A percentile compares a stretch with the other conserved stretches of the same genome.
phyloP scores from a whole-genome alignment of 495 filamentous ascomycete genomes.

The Podospora appendiculata region DNA sequence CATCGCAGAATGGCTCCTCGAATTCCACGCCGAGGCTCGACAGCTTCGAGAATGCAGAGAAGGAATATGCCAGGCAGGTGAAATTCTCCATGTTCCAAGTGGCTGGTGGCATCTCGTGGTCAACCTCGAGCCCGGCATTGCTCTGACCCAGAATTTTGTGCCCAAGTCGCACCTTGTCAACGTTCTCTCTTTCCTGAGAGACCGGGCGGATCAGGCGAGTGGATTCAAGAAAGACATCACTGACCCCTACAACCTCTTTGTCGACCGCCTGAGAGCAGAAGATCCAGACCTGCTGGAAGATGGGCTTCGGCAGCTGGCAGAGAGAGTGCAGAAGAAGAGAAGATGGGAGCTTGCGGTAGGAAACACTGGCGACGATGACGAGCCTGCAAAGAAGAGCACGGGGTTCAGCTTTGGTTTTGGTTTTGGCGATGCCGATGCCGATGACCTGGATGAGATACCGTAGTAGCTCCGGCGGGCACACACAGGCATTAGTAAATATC shows the following conservation, averaged over 20 bases:
- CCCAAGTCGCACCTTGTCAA: conserved; percentile 65
- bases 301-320: conserved; percentile 56
- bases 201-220: conserved; percentile 77
- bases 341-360: conserved; percentile 79
- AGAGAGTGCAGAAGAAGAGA: conserved; percentile 59
- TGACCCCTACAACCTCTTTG: conserved; percentile 70
- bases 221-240: conserved; percentile 70
- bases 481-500: neutral
- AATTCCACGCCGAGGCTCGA: conserved; percentile 85
- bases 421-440: conserved; percentile 51
- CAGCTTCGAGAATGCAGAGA: conserved; percentile 71
- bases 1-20: conserved; percentile 91
- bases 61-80: conserved; percentile 78
- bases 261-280: conserved; percentile 54
- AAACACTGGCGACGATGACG: conserved; percentile 30
- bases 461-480: conserved; percentile 3
- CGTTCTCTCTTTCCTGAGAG: conserved; percentile 73
- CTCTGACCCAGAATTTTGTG: conserved; percentile 95
- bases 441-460: conserved; percentile 29
- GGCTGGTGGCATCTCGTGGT: conserved; percentile 98
- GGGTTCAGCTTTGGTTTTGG: conserved; percentile 76
- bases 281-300: conserved; percentile 60
- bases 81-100: conserved; percentile 84
- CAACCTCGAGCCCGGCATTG: conserved; percentile 75
- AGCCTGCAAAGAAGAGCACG: conserved; percentile 29